Evolutionary conservation across 1,284 basidiomycete species (phyloP).

Genomic region (Apiotrichum porosum): DNA sequence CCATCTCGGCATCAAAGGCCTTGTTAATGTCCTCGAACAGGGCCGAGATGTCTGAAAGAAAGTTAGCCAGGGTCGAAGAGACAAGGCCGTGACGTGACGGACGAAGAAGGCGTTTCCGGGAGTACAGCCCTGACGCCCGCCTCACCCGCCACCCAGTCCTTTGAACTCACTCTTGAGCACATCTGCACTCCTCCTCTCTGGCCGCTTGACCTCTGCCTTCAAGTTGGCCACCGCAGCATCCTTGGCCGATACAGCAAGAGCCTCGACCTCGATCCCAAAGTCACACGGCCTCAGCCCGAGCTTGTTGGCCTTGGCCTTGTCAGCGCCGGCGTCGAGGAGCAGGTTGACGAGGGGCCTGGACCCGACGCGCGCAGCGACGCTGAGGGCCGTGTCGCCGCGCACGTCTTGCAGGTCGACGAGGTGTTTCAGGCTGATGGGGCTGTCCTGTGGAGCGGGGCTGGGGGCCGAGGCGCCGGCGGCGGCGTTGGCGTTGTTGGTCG

Average conservation of each 20-base stretch:
- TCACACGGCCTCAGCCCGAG: slow-evolving; percentile 87
- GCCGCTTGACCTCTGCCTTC: slow-evolving; percentile 63
- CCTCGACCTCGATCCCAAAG: slow-evolving; percentile 83
- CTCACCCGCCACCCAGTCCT: too few species aligned
- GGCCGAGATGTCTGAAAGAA: slow-evolving; percentile 73
- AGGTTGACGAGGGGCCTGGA: slow-evolving; percentile 83
- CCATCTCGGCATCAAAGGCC: slow-evolving; percentile 79
- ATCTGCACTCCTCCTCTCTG: slow-evolving; percentile 82
- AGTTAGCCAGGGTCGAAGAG: slow-evolving; percentile 5
- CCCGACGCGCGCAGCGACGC: slow-evolving; percentile 90
- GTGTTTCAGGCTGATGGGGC: slow-evolving; percentile 55
- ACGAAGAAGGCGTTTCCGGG: not conserved
- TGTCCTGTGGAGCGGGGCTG: slow-evolving; percentile 4
- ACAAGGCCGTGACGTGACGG: too few species aligned
- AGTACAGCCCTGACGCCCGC: too few species aligned
- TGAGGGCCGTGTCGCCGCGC: slow-evolving; percentile 93
- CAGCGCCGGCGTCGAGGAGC: slow-evolving; percentile 87
- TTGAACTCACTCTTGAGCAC: slow-evolving; percentile 68
- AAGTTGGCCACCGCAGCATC: slow-evolving; percentile 70
- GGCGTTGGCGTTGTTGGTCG: slow-evolving; percentile 41
- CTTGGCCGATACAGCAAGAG: slow-evolving; percentile 56
- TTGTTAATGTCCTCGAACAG: slow-evolving; percentile 72
- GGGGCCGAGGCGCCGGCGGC: slow-evolving; percentile 24
- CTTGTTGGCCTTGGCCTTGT: slow-evolving; percentile 86
- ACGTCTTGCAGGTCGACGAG: slow-evolving; percentile 91